Base-by-base conservation (phyloP, 192 early-diverging fungal genomes). In the Coemansia sp. region DNA sequence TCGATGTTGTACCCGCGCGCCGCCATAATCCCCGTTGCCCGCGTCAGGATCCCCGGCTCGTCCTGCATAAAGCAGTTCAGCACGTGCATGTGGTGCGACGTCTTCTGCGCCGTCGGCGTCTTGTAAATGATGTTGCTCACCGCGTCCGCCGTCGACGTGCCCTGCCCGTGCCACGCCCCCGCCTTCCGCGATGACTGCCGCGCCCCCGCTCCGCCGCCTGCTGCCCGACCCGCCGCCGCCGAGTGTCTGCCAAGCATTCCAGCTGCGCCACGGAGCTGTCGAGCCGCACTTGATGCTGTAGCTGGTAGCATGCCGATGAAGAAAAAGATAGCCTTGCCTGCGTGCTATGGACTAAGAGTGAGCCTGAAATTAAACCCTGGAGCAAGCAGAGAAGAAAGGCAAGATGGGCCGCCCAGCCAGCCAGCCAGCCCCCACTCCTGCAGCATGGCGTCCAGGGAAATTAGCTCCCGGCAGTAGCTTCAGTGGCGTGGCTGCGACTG, bases 1-100 rank as follows among this genome's bases (percentile, higher is more conserved):
- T 98, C 95, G 65, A 98, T 98, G 69, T 96, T 98, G 80, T 95
- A 94, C 0, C 92, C 91, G 58, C 95, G 80, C 23, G 85, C 93
- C 13, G 95, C 93, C 68, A 98, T 77, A 58, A 93, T 91, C 15
- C 89, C 95, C 58, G 82, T 86, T 3, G 89, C 80, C 38, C 87
- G 81, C 55, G 83, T 85, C 53, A 92, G 68, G 11, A 89, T 88
- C 47, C 88, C 88, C 13, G 88, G 89, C 50, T 92, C 90, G 77
- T 93, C 88, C 43, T 89, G 86, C 53, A 96, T 93, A 41, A 98
- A 85, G 68, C 92, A 92, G 82, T 93, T 96, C 26, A 98, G 85
- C 51, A 94, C 81, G 58, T 96, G 68, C n/a, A 60, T 62, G 53
- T 73, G 69, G 53, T 56, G 57, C 46, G 62, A 51, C 42, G 69